Base-by-base conservation (phyloP, 2,329 filamentous ascomycete species). In the Diplodia sapinea region DNA sequence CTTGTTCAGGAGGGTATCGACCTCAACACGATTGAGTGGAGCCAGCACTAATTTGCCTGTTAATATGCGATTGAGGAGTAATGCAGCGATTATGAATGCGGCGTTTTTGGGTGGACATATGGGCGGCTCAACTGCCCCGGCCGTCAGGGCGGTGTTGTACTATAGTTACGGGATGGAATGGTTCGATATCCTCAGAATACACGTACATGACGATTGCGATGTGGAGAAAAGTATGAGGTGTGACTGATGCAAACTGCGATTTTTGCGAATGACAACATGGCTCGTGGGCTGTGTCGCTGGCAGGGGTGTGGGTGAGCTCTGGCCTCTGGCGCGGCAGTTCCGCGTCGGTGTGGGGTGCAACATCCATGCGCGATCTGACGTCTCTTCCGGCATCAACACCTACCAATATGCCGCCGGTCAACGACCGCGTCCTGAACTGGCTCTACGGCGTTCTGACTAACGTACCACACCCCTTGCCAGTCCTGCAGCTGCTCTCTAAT, bases 1-100 rank as follows among this genome's bases (percentile, higher is more conserved):
- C 82, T 99, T 71, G 95, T 99, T 13, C 95, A 99, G 82, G 95
- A 99, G 79, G 95, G 95, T 17, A 88, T 99, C 71, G 95, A 97
- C 77, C 82, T 99, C 72, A 92, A 96, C 81, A 97, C 93, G 52
- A 99, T 99, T 75, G 90, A 99, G 82, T 99, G 95, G 95, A 96
- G 91, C 78, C 94, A 97, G 83, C 95, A 99, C 80, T 98, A 84
- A 86, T n/a, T 36, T 49, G 3, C 36, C 36, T 65, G n/a, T 68
- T 64, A 52, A 70, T 40, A 31, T 23, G 23, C n/a, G 50, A 56
- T 12, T 29, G 47, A 54, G 31, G 43, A 33, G 20, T 67, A 54
- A 57, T 67, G 55, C 43, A 67, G 36, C 49, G 56, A 64, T 51
- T 67, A 43, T 57, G 17, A 33, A 56, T 47, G 33, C 29, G 64